Conservation (phyloP, 257 asterid genomes). For the Solanum chaucha region DNA sequence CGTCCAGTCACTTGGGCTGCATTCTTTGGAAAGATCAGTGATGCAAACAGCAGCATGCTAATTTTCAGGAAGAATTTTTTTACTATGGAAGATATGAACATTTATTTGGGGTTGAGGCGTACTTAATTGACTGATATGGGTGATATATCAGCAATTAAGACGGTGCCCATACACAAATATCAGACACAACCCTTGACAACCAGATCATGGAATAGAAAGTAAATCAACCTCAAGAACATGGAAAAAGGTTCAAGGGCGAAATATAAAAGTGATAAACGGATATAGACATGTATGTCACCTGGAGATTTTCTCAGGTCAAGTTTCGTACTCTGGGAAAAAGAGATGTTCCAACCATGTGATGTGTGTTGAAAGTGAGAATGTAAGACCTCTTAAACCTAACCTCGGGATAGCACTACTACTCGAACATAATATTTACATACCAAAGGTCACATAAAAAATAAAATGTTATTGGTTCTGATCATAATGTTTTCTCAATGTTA, state of each 20-base stretch:
- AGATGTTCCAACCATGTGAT: not conserved
- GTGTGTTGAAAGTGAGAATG: not conserved
- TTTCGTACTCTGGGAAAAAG: not conserved
- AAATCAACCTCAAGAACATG: not conserved
- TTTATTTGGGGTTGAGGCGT: not conserved
- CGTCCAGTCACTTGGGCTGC: constrained; percentile 92
- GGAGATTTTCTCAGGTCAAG: not conserved
- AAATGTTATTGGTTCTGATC: not conserved
- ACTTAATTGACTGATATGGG: not conserved
- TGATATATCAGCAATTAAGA: not conserved
- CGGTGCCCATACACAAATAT: not conserved
- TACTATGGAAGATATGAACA: not conserved
- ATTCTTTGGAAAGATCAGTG: constrained; percentile 16
- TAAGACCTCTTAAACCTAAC: not conserved
- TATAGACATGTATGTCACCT: not conserved
- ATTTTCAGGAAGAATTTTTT: not conserved
- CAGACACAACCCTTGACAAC: not conserved
- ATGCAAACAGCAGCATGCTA: not conserved
- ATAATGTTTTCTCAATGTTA: not conserved
- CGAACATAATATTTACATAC: not conserved
- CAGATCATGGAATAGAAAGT: not conserved
- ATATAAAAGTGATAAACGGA: not conserved
- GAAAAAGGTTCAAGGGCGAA: not conserved
- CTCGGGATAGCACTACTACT: not conserved
- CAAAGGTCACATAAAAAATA: not conserved